phyloP scores from a whole-genome alignment of 2,329 filamentous ascomycete genomes.

The Chaetoscypha palmicola region DNA sequence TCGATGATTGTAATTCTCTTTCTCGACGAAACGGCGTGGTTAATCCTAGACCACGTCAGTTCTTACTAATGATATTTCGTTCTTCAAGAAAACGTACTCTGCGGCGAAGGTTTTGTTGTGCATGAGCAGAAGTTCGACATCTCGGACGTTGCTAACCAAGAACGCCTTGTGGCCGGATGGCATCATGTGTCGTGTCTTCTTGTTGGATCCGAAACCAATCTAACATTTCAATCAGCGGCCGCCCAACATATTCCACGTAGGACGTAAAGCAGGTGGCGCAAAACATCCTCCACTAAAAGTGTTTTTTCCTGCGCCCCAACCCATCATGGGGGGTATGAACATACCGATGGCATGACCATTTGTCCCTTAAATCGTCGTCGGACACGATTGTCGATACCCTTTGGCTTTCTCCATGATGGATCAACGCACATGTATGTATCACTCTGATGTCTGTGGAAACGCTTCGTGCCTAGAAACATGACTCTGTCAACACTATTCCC shows the following conservation, averaged over 20 bases:
- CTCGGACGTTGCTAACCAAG: slow-evolving; percentile 93
- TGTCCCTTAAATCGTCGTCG: slow-evolving; percentile 95
- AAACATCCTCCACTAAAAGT: neutral
- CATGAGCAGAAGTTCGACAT: slow-evolving; percentile 98
- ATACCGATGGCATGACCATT: slow-evolving; percentile 96
- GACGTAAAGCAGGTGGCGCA: neutral
- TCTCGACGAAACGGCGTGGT: slow-evolving; percentile 93
- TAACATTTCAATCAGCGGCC: slow-evolving; percentile 36
- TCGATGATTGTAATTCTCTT: slow-evolving; percentile 98
- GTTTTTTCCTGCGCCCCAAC: slow-evolving; percentile 3
- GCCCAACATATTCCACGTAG: slow-evolving; percentile 8
- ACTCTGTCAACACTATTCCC: slow-evolving; percentile 6
- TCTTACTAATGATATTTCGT: neutral
- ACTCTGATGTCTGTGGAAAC: slow-evolving; percentile 95
- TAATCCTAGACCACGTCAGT: slow-evolving; percentile 63
- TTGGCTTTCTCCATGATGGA: slow-evolving; percentile 95
- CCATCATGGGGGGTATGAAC: slow-evolving; percentile 34
- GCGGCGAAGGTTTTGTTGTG: slow-evolving; percentile 99
- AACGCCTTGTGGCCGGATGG: slow-evolving; percentile 99
- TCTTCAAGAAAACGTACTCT: slow-evolving; percentile 61
- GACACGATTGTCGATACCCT: slow-evolving; percentile 99
- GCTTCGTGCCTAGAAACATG: slow-evolving; percentile 66
- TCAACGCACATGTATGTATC: slow-evolving; percentile 93
- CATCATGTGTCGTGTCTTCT: slow-evolving; percentile 98
- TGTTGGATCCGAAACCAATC: slow-evolving; percentile 99